Conservation (phyloP, 139 green algal species). For the Micractinium conductrix region DNA sequence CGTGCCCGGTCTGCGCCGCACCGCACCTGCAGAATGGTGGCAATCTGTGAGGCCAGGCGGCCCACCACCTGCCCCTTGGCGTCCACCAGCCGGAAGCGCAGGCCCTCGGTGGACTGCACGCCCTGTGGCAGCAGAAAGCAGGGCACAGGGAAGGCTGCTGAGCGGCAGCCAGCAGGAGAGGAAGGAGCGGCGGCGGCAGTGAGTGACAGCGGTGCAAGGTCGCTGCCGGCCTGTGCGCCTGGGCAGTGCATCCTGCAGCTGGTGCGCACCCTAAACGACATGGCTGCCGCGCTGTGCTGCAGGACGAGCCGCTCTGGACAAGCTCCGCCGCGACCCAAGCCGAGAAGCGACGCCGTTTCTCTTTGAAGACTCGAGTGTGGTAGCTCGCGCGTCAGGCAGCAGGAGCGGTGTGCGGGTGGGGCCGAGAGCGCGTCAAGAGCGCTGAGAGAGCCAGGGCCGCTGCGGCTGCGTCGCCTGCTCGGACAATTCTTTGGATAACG, state of each 20-base stretch:
- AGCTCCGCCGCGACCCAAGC: background rate
- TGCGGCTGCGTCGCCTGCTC: too few species aligned
- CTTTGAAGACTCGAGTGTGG: background rate
- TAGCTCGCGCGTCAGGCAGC: too few species aligned
- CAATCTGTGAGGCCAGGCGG: slow-evolving; percentile 75
- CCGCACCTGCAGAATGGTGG: slow-evolving; percentile 54
- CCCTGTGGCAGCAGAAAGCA: slow-evolving; percentile 28
- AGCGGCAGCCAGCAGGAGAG: background rate
- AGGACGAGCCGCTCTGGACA: background rate
- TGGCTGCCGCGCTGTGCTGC: background rate
- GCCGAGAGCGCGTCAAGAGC: too few species aligned
- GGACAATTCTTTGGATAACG: too few species aligned
- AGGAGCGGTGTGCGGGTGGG: too few species aligned
- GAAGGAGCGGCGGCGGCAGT: background rate
- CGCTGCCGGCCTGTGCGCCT: background rate
- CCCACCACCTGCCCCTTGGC: slow-evolving; percentile 90
- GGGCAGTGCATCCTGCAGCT: too few species aligned
- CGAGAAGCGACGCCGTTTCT: background rate
- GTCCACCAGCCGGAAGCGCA: slow-evolving; percentile 81
- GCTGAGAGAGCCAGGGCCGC: too few species aligned
- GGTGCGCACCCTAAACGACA: background rate
- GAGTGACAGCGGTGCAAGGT: background rate
- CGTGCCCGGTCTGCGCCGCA: background rate
- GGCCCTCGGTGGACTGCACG: slow-evolving; percentile 63
- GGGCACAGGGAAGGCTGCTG: background rate